These are phyloP conservation scores for Nephelium lappaceum DNA, from an alignment of 345 rosid genomes.

Conservation along the genomic window DNA sequence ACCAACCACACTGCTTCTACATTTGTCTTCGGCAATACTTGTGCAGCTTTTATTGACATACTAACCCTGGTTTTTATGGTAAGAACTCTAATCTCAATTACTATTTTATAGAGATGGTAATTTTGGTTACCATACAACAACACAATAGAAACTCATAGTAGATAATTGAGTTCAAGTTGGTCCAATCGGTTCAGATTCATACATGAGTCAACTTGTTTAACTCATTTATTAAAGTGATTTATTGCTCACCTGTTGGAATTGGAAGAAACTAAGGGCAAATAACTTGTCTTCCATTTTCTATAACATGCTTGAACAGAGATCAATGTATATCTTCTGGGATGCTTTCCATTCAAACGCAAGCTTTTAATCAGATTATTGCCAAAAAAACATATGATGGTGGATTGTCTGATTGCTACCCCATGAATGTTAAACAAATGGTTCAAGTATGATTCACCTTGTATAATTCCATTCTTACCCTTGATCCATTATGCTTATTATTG, in stretches of 20 bases:
- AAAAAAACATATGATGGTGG: slow-evolving; percentile 51
- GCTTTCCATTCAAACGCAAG: slow-evolving; percentile 61
- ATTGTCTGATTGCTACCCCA: slow-evolving; percentile 54
- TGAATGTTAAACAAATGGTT: slow-evolving; percentile 57
- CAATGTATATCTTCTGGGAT: slow-evolving; percentile 67
- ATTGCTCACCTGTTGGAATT: too few relatives aligned
- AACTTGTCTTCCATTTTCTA: slow-evolving; percentile 61
- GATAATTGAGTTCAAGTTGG: too few relatives aligned
- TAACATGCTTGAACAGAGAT: slow-evolving; percentile 61
- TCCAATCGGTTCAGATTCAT: too few relatives aligned
- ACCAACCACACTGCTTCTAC: slow-evolving; percentile 25
- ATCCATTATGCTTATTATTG: too few relatives aligned
- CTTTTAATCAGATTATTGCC: slow-evolving; percentile 59
- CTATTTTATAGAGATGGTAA: neutral
- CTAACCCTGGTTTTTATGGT: slow-evolving; percentile 48
- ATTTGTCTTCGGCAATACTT: slow-evolving; percentile 62
- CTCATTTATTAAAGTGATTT: too few relatives aligned
- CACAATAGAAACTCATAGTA: too few relatives aligned
- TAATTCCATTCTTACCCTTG: neutral
- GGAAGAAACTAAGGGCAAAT: slow-evolving; percentile 65
- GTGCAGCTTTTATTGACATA: slow-evolving; percentile 42
- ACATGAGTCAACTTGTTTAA: too few relatives aligned
- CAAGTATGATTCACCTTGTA: slow-evolving; percentile 1
- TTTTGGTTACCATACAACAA: too few relatives aligned
- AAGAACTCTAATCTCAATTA: neutral